Evolutionary conservation across 1,284 basidiomycete species (phyloP), one percentile per base, ranked within the genome.

Genomic region (Agroathelia rolfsii): DNA sequence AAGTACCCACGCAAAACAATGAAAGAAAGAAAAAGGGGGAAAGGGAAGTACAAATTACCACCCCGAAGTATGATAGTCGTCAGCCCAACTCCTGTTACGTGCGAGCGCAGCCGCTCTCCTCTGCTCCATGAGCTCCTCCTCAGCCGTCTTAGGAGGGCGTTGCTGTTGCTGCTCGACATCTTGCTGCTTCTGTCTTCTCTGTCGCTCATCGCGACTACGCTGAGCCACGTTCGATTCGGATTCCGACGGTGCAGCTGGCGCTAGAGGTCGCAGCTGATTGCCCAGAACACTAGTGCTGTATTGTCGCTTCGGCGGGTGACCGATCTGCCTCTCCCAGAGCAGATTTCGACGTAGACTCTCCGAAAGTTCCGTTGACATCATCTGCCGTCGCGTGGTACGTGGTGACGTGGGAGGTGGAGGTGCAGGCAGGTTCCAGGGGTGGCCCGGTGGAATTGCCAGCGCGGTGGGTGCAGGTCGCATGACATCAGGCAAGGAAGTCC

Each of bases 321-420:
- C 74, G 27, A 77, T 66, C 46, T 80, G 76, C 8, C 88, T 70
- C 50, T 89, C 84, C 87, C 88, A 90, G 4, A 93, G 57, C 43
- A 94, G 50, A 46, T 92, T 86, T 30, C 81, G 64, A 13, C 89
- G 65, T 39, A 94, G 57, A 40, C 78, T 83, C 58, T 93, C 89
- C 28, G 83, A 83, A 49, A 94, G 63, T 56, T 94, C 89, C 14
- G 78, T 80, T 37, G 76, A 66, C 31, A 93, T 64, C 85, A 93
- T 92, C 46, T 76, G 71, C 30, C 83, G 66, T 4, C 88, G 69
- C 11, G 85, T 90, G 22, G 89, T 88, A 18, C 82, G 72, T 1
- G 89, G 89, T 1, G 87, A 85, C 44, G 81, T 80, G 0, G 87
- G 82, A 17, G 71, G 61, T 0, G 75, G 68, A 12, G 78, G 68